Base-by-base conservation (phyloP, 2,329 filamentous ascomycete species). In the Botrytis squamosa region DNA sequence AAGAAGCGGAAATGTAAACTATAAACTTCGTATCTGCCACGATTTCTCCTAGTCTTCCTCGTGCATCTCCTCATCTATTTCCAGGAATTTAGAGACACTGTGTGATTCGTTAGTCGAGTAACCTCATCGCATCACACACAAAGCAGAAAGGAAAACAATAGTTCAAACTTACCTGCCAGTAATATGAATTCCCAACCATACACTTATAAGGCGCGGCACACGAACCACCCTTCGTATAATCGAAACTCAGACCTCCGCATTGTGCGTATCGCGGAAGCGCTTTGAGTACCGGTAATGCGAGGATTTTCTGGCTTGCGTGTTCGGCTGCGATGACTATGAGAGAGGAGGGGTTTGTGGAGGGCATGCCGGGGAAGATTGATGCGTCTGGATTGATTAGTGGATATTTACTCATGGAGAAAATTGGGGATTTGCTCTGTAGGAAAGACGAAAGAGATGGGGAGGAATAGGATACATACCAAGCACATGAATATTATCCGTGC, bases 401-500 rank as follows among this genome's bases (percentile, higher is more conserved):
- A 22, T 29, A 3, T 3, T 38, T n/a, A 62, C 25, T 36, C 12
- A 1, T 7, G 20, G 3, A 7, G 12, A 5, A 10, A 3, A 25
- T 25, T n/a, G 14, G 25, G 16, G 16, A 33, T 29, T 40, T 25
- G 42, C 9, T 16, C 7, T n/a, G 40, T 33, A 16, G 22, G 25
- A 88, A 0, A 88, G 90, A 22, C 0, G 12, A 33, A 18, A 2
- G 42, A 44, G 38, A 55, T 10, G 5, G 10, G 3, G n/a, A 22
- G n/a, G 25, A 29, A 25, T 52, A 52, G 49, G 16, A 49, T 49
- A 68, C 42, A 60, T 72, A 59, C 63, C 90, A 6, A 92, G 88
- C 22, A 92, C 87, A 78, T 90, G 91, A 63, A 92, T 83, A 81
- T 92, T 92, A 78, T 91, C 88, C 0, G 88, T 92, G 55, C 90